A percentile compares a stretch with the other conserved stretches of the same genome.
phyloP scores from a whole-genome alignment of 2,329 filamentous ascomycete genomes.

The Shiraia sp. region DNA sequence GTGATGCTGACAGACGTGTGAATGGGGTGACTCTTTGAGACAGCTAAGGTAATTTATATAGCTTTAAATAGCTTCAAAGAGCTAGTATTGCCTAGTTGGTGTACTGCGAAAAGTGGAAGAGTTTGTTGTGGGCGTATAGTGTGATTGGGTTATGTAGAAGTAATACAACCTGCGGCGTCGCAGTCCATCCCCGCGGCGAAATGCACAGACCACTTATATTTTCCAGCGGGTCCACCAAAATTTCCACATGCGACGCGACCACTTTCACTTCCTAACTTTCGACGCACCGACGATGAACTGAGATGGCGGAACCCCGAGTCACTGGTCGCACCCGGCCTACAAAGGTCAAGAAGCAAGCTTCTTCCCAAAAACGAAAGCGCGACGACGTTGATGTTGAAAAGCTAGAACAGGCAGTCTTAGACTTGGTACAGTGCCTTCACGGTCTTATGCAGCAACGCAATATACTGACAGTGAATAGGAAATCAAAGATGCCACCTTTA shows the following conservation, averaged over 20 bases:
- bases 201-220: conserved; percentile 20
- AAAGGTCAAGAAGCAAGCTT: conserved; percentile 62
- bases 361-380: conserved; percentile 58
- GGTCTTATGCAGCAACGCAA: background rate
- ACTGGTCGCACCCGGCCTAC: conserved; percentile 53
- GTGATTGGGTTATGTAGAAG: too few species aligned
- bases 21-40: background rate
- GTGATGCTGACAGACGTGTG: background rate
- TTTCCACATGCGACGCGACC: conserved; percentile 22
- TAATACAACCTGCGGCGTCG: too few species aligned
- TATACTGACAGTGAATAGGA: conserved; percentile 54
- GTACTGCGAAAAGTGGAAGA: background rate
- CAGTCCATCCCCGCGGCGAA: conserved; percentile 29
- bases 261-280: conserved; percentile 2
- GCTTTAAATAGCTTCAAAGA: too few species aligned
- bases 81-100: too few species aligned
- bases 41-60: background rate
- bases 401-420: conserved; percentile 49
- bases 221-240: conserved; percentile 23
- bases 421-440: conserved; percentile 39
- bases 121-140: background rate
- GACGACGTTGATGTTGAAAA: conserved; percentile 54
- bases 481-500: conserved; percentile 60
- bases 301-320: conserved; percentile 35
- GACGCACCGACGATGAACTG: conserved; percentile 11